Evolutionary conservation across 495 filamentous ascomycete genomes (phyloP).

Genomic region (Trichoderma erinaceum): DNA sequence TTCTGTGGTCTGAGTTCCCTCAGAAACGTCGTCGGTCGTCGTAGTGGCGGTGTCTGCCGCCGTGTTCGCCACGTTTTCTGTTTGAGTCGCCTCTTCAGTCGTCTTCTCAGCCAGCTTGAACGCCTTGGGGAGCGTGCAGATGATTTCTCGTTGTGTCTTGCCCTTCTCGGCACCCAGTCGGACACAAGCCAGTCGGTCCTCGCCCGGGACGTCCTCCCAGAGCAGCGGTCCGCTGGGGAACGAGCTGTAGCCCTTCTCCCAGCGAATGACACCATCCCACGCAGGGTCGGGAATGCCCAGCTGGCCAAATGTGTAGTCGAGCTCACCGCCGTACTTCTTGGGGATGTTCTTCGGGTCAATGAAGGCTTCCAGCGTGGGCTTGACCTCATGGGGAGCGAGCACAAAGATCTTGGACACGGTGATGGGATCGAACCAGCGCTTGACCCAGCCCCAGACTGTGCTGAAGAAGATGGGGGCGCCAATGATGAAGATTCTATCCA

Average conservation of each 20-base stretch:
- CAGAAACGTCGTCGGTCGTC: constrained; percentile 19
- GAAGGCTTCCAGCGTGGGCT: constrained; percentile 66
- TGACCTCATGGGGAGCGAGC: constrained; percentile 60
- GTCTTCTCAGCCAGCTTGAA: constrained; percentile 20
- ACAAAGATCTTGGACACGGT: constrained; percentile 94
- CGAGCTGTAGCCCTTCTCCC: constrained; percentile 37
- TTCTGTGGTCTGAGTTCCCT: constrained; percentile 20
- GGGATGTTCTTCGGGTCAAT: constrained; percentile 78
- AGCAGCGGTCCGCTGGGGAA: constrained; percentile 46
- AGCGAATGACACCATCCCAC: constrained; percentile 43
- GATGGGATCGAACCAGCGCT: constrained; percentile 90
- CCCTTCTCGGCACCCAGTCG: constrained; percentile 37
- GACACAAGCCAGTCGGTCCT: constrained; percentile 36
- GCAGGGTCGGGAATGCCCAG: constrained; percentile 62
- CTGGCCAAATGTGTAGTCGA: constrained; percentile 73
- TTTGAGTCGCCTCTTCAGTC: constrained; percentile 14
- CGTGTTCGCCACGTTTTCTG: background rate
- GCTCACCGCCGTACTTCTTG: constrained; percentile 73
- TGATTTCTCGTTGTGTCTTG: constrained; percentile 30
- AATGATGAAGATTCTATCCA: constrained; percentile 85
- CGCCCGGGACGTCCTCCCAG: constrained; percentile 40
- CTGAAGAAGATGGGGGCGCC: constrained; percentile 87
- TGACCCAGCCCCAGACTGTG: constrained; percentile 92
- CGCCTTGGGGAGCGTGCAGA: constrained; percentile 40
- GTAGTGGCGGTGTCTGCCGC: background rate